Evolutionary conservation across 2,329 filamentous ascomycete genomes (phyloP).

Genomic region (Penicillium expansum): DNA sequence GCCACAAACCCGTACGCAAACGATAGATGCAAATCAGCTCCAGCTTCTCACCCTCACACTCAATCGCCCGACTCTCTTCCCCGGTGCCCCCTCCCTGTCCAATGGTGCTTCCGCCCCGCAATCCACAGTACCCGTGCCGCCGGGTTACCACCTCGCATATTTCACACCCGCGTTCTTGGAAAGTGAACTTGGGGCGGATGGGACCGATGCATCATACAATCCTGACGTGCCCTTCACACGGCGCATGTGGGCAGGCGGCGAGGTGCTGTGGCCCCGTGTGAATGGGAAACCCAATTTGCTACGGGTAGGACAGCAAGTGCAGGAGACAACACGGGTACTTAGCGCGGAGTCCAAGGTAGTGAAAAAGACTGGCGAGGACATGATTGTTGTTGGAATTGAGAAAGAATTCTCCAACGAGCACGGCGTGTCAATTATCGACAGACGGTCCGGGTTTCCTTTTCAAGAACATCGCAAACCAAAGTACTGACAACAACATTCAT

Average conservation of each 20-base stretch:
- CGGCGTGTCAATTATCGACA: slow-evolving; percentile 55
- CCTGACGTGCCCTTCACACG: slow-evolving; percentile 59
- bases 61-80: slow-evolving; percentile 47
- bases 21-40: slow-evolving; percentile 62
- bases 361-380: slow-evolving; percentile 54
- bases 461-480: neutral
- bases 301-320: slow-evolving; percentile 55
- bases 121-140: slow-evolving; percentile 52
- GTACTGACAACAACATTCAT: neutral
- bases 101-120: slow-evolving; percentile 35
- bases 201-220: slow-evolving; percentile 61
- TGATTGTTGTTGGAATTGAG: slow-evolving; percentile 64
- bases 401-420: slow-evolving; percentile 56
- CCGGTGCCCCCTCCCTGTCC: slow-evolving; percentile 40
- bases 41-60: slow-evolving; percentile 62
- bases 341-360: slow-evolving; percentile 56
- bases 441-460: slow-evolving; percentile 38
- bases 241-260: slow-evolving; percentile 67
- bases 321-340: slow-evolving; percentile 57
- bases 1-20: slow-evolving; percentile 48
- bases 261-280: slow-evolving; percentile 51
- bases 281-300: slow-evolving; percentile 41
- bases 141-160: slow-evolving; percentile 62
- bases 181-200: slow-evolving; percentile 56
- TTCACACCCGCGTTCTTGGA: slow-evolving; percentile 60